A percentile compares a stretch with the other conserved stretches of the same genome.
Evolutionary conservation across 148 eudicot species (phyloP).

Genomic region (Amaranthus hypochondriacus): DNA sequence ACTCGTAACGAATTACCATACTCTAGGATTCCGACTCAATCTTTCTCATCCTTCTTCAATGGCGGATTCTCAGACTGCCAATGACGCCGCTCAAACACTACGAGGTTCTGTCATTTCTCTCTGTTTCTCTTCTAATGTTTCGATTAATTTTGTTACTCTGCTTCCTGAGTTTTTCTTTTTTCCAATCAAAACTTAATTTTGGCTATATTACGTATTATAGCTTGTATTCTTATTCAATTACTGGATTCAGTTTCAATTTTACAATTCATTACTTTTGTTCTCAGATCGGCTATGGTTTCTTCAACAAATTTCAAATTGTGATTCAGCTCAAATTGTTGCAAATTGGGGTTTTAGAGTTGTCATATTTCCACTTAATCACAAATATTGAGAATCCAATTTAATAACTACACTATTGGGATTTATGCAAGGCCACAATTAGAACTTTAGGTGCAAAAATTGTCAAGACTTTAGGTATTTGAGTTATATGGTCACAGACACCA

Average conservation of each 20-base stretch:
- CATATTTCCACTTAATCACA: too few species aligned
- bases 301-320: too few species aligned
- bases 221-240: background rate
- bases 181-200: background rate
- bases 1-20: too few species aligned
- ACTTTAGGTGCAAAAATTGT: too few species aligned
- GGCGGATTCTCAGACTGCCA: slow-evolving; percentile 9
- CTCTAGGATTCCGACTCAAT: too few species aligned
- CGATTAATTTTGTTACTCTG: background rate
- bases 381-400: too few species aligned
- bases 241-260: background rate
- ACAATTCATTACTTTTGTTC: background rate
- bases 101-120: slow-evolving; percentile 8
- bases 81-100: slow-evolving; percentile 12
- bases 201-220: background rate
- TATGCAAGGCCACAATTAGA: too few species aligned
- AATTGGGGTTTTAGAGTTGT: too few species aligned
- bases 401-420: too few species aligned
- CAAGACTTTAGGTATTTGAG: too few species aligned
- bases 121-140: background rate
- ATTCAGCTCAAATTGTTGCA: too few species aligned
- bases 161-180: background rate
- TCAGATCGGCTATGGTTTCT: background rate
- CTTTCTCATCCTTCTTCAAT: slow-evolving; percentile 9
- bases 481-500: too few species aligned